These are phyloP conservation scores for Elsinoe australis DNA, from an alignment of 2,329 filamentous ascomycete genomes.

Conservation along the genomic window DNA sequence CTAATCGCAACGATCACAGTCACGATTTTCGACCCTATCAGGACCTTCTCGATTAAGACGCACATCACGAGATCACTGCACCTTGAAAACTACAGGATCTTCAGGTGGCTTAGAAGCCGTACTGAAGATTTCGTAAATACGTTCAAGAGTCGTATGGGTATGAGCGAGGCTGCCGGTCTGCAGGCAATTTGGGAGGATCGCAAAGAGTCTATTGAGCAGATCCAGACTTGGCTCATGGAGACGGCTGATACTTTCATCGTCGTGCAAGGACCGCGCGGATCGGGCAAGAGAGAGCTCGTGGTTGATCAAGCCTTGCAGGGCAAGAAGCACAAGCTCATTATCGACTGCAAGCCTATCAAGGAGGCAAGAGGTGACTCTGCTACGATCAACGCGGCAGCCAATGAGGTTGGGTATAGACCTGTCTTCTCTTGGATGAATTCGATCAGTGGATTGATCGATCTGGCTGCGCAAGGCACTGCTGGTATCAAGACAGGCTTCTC, in stretches of 20 bases:
- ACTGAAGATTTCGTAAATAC: conserved; percentile 52
- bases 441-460: conserved; percentile 82
- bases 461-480: conserved; percentile 88
- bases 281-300: conserved; percentile 82
- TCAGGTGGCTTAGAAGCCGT: conserved; percentile 73
- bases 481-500: conserved; percentile 92
- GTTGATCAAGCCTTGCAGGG: conserved; percentile 70
- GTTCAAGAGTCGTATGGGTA: conserved; percentile 44
- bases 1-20: conserved; percentile 76
- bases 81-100: conserved; percentile 63
- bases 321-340: conserved; percentile 67
- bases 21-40: conserved; percentile 85
- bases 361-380: conserved; percentile 82
- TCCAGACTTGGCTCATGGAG: conserved; percentile 80
- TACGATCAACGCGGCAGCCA: conserved; percentile 74
- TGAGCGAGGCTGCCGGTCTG: conserved; percentile 60
- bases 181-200: conserved; percentile 82
- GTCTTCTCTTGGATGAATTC: conserved; percentile 97
- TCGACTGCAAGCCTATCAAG: conserved; percentile 90
- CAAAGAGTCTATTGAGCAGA: conserved; percentile 69
- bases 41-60: conserved; percentile 83
- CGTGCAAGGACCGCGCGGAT: conserved; percentile 83
- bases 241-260: conserved; percentile 88
- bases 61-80: conserved; percentile 74
- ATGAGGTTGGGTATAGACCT: conserved; percentile 80